Evolutionary conservation across 208 protist species (phyloP).

Genomic region (Acanthamoeba triangularis): DNA sequence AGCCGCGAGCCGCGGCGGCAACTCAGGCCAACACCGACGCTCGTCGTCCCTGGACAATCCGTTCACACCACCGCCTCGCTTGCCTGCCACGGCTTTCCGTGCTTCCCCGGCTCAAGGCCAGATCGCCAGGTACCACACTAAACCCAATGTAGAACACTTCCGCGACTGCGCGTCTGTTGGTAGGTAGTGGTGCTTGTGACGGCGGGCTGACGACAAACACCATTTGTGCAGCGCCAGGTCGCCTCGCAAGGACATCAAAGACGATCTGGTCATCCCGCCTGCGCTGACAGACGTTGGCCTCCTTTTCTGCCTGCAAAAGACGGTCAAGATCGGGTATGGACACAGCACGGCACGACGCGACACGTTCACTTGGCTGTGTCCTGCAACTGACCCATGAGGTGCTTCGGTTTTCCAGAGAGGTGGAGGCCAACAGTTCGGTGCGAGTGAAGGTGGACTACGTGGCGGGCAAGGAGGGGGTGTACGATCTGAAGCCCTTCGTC

Average conservation of each 20-base stretch:
- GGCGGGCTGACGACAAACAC: not conserved
- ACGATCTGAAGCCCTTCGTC: constrained; percentile 46
- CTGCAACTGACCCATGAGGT: not conserved
- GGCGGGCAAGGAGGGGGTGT: constrained; percentile 46
- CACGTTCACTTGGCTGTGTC: not conserved
- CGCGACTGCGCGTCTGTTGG: not conserved
- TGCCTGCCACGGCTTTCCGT: not conserved
- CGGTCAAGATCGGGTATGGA: constrained; percentile 33
- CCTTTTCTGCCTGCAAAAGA: constrained; percentile 55
- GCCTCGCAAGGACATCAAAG: constrained; percentile 9
- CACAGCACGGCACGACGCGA: not conserved
- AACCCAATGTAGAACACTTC: not conserved
- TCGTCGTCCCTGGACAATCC: constrained; percentile 51
- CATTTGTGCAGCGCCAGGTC: not conserved
- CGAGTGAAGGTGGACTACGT: constrained; percentile 58
- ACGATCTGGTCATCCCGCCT: not conserved
- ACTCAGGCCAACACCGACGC: constrained; percentile 15
- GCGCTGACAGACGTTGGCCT: not conserved
- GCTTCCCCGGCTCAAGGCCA: not conserved
- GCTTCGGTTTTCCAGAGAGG: not conserved
- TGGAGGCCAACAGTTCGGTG: constrained; percentile 67
- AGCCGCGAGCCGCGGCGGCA: not conserved
- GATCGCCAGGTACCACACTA: not conserved
- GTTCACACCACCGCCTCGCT: not conserved
- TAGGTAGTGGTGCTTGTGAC: not conserved